These are phyloP conservation scores for Aureobasidium sp. DNA, from an alignment of 2,329 filamentous ascomycete species.

Conservation along the genomic window DNA sequence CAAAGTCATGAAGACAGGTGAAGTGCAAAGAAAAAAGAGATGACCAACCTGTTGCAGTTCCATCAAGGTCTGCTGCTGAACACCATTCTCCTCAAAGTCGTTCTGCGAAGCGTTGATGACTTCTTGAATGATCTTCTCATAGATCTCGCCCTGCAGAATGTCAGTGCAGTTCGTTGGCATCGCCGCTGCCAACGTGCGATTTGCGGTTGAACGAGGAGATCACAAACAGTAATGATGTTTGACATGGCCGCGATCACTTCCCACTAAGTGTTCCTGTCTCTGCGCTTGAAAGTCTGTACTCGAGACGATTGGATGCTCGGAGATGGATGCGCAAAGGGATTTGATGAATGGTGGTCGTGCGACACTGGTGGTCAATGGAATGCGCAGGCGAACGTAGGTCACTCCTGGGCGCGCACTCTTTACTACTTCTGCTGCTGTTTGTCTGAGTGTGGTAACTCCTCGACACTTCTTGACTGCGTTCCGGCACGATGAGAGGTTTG, in stretches of 20 bases:
- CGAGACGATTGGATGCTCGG: not conserved
- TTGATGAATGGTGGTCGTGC: not conserved
- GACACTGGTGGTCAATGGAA: not conserved
- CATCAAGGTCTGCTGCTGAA: conserved; percentile 77
- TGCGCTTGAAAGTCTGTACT: not conserved
- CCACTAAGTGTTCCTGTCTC: not conserved
- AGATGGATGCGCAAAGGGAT: not conserved
- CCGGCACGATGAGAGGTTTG: not conserved
- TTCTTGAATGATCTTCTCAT: conserved; percentile 83
- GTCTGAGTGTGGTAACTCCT: not conserved
- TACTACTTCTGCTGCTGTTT: not conserved
- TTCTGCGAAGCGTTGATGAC: conserved; percentile 58
- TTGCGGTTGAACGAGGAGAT: not conserved
- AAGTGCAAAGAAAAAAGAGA: conserved; percentile 17
- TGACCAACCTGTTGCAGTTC: conserved; percentile 72
- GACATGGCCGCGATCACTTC: conserved; percentile 16
- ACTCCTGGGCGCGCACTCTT: not conserved
- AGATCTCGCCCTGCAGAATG: conserved; percentile 59
- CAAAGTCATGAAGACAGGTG: not conserved
- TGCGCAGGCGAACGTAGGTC: not conserved
- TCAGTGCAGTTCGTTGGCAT: not conserved
- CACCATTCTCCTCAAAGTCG: conserved; percentile 94
- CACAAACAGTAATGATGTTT: conserved; percentile 17
- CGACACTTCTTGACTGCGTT: not conserved
- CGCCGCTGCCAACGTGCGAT: not conserved